phyloP scores from a whole-genome alignment of 768 basidiomycete species.

The Auriscalpium vulgare region DNA sequence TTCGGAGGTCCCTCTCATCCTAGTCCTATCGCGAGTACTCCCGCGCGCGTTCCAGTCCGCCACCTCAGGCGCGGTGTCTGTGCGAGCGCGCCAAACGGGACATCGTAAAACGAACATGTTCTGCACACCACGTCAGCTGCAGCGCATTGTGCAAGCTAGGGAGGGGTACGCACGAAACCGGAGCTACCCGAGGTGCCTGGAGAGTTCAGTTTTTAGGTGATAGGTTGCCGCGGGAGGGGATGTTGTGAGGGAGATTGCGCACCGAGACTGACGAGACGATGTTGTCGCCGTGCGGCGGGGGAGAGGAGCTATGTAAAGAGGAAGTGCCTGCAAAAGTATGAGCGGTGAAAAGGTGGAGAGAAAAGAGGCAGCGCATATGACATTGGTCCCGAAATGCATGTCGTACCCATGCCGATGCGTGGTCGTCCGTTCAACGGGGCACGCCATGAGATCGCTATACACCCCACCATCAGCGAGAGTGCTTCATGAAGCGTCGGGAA shows the following conservation, averaged over 20 bases:
- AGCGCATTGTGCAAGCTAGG: no score
- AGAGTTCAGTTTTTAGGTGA: background rate
- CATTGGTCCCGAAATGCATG: conserved; percentile 14
- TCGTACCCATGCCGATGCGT: conserved; percentile 15
- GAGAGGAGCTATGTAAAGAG: conserved; percentile 18
- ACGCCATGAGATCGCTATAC: conserved; percentile 4
- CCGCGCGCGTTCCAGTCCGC: no score
- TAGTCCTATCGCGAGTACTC: no score
- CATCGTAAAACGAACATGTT: no score
- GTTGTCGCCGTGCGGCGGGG: conserved; percentile 18
- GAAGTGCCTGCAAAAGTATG: conserved; percentile 8
- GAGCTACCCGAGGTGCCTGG: background rate
- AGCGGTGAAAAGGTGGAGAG: background rate
- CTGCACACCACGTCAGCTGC: no score
- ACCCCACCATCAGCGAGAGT: background rate
- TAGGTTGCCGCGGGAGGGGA: background rate
- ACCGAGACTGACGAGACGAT: conserved; percentile 22
- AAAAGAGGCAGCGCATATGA: conserved; percentile 1
- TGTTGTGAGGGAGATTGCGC: no score
- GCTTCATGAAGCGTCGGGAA: background rate
- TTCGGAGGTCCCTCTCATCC: no score
- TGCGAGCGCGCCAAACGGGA: no score
- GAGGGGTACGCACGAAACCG: no score
- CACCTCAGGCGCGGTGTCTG: no score
- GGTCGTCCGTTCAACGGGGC: no score